A percentile compares a stretch with the other conserved stretches of the same genome.
Evolutionary conservation across 2,329 filamentous ascomycete genomes (phyloP).

Genomic region (Botryotinia calthae): DNA sequence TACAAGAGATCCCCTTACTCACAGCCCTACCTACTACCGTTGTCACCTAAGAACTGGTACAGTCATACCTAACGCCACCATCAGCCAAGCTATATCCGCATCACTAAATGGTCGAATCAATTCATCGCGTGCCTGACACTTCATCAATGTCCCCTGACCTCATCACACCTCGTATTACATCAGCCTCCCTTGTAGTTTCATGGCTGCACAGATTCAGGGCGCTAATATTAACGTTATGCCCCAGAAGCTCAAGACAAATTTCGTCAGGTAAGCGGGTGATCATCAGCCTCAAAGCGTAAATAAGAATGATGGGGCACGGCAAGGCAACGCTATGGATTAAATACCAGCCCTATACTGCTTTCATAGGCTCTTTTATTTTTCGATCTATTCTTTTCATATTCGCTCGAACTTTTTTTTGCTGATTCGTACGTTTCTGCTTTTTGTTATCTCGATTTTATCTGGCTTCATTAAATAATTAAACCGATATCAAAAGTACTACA

Average conservation of each 20-base stretch:
- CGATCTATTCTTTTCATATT: not conserved
- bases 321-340: not conserved
- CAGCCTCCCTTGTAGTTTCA: not conserved
- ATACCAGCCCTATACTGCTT: not conserved
- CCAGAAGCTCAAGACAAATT: not conserved
- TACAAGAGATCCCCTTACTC: not conserved
- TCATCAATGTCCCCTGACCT: slow-evolving; percentile 10
- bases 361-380: not conserved
- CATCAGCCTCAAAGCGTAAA: not conserved
- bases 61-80: slow-evolving; percentile 2
- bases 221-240: not conserved
- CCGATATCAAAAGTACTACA: not conserved
- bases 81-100: not conserved
- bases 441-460: not conserved
- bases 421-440: not conserved
- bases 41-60: not conserved
- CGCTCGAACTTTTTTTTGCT: not conserved
- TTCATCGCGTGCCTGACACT: slow-evolving; percentile 11
- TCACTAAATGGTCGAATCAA: slow-evolving; percentile 8
- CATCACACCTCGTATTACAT: slow-evolving; percentile 3
- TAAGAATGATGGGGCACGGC: not conserved
- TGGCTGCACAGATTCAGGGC: not conserved
- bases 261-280: not conserved
- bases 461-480: not conserved
- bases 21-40: not conserved